Evolutionary conservation across 176 grass and related monocot genomes (phyloP), one percentile per base, ranked within the genome.

Genomic region (Bolboschoenus planiculmis): DNA sequence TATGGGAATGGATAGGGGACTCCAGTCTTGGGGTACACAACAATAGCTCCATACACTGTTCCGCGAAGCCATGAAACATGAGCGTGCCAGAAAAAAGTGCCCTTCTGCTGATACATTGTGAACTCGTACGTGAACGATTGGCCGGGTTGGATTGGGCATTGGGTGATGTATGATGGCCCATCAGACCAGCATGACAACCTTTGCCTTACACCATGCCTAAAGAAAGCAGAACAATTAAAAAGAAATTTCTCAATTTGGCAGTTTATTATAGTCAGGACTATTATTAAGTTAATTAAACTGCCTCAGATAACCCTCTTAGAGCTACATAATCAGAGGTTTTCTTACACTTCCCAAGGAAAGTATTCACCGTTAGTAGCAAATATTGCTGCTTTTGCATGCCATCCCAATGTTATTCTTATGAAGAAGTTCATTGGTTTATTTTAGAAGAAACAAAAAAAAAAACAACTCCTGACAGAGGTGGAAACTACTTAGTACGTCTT

Each of bases 11-110:
- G 92, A 51, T 78, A 88, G 10, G 71, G 5, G 1, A 57, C 62
- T 56, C 85, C 77, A n/a, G 2, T 48, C 16, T 83, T 91, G 60
- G 94, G 94, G 76, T 89, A 84, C 81, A 90, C 44, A 84, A 97
- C 78, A 31, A 97, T 89, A 77, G 91, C 89, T 39, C 91, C 94
- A 24, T 88, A 85, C 16, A 97, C 57, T 7, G 93, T 97, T 56
- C 80, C 79, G 13, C 89, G 85, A 73, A 91, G 39, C 83, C 87
- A 91, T 3, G 79, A 60, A 20, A 60, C 80, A 62, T 87, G 78
- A 35, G 85, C 65, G 0, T 87, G 85, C 78, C 94, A 97, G 76
- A 87, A 85, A 0, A 93, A 75, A 5, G 94, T 97, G 60, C 94
- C 94, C 2, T 89, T 85, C 21, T 93, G 88, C 46, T 74, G 80